These are phyloP conservation scores for Blakeslea trispora DNA, from an alignment of 371 early-diverging fungal species.

Conservation along the genomic window DNA sequence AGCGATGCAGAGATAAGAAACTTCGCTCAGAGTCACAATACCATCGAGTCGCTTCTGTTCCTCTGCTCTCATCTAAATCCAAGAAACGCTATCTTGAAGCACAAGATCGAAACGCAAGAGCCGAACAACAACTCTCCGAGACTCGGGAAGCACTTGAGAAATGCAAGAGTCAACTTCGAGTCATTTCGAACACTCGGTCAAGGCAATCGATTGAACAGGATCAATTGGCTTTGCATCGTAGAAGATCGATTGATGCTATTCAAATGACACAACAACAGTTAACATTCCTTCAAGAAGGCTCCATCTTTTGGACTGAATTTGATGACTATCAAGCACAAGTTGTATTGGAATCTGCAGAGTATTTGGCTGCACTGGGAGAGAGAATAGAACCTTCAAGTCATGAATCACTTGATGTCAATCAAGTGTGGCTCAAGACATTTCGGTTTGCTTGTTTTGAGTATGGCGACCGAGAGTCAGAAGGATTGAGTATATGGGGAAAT, in stretches of 20 bases:
- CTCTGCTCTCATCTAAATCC: slow-evolving; percentile 29
- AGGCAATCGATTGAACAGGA: slow-evolving; percentile 20
- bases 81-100: slow-evolving; percentile 41
- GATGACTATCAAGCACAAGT: slow-evolving; percentile 28
- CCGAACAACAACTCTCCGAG: slow-evolving; percentile 43
- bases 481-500: slow-evolving; percentile 15
- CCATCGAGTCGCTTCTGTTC: slow-evolving; percentile 29
- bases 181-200: slow-evolving; percentile 15
- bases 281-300: slow-evolving; percentile 24
- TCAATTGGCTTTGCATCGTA: slow-evolving; percentile 11
- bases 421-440: slow-evolving; percentile 29
- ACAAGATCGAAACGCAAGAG: slow-evolving; percentile 31
- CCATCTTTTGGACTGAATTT: slow-evolving; percentile 34
- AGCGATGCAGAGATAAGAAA: slow-evolving; percentile 28
- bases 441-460: slow-evolving; percentile 31
- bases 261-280: slow-evolving; percentile 8
- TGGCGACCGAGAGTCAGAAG: slow-evolving; percentile 22
- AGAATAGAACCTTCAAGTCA: neutral
- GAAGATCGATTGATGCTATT: slow-evolving; percentile 16
- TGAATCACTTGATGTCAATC: slow-evolving; percentile 12
- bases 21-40: slow-evolving; percentile 32
- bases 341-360: slow-evolving; percentile 26
- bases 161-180: slow-evolving; percentile 20
- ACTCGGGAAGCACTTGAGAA: slow-evolving; percentile 30
- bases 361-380: slow-evolving; percentile 10